phyloP scores from a whole-genome alignment of 2,329 filamentous ascomycete genomes.

The Amylocarpus encephaloides region DNA sequence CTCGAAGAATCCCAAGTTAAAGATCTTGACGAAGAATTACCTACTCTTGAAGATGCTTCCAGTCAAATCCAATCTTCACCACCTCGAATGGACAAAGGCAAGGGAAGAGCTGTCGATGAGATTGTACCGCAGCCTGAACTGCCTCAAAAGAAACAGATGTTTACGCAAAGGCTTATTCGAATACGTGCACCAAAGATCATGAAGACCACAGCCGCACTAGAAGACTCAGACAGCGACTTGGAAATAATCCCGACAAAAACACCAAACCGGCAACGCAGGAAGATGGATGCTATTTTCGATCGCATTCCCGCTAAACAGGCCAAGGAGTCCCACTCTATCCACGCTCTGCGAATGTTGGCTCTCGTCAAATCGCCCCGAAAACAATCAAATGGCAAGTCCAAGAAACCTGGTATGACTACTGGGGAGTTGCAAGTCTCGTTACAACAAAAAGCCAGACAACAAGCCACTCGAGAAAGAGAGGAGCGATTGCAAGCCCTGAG shows the following conservation, averaged over 20 bases:
- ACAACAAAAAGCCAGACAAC: constrained; percentile 66
- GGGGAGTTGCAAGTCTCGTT: constrained; percentile 64
- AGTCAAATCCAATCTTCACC: constrained; percentile 14
- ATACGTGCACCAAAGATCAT: constrained; percentile 37
- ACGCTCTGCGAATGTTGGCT: constrained; percentile 66
- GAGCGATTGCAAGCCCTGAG: constrained; percentile 70
- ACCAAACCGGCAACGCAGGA: constrained; percentile 37
- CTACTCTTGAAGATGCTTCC: constrained; percentile 16
- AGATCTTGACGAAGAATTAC: constrained; percentile 14
- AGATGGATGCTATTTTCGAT: constrained; percentile 61
- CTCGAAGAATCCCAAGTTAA: not conserved
- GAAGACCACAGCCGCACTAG: constrained; percentile 30
- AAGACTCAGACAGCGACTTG: constrained; percentile 42
- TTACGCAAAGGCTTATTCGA: constrained; percentile 31
- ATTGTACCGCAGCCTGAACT: constrained; percentile 5
- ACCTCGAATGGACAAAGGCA: constrained; percentile 47
- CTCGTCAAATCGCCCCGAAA: constrained; percentile 60
- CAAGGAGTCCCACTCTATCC: constrained; percentile 58
- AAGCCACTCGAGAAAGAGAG: constrained; percentile 71
- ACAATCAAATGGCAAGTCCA: constrained; percentile 37
- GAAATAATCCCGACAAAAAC: constrained; percentile 32
- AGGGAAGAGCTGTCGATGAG: constrained; percentile 47
- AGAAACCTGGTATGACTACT: constrained; percentile 55
- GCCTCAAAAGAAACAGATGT: constrained; percentile 18
- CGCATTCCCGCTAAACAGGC: constrained; percentile 56